Base-by-base conservation (phyloP, 2,329 filamentous ascomycete species). In the Fulvia fulva region DNA sequence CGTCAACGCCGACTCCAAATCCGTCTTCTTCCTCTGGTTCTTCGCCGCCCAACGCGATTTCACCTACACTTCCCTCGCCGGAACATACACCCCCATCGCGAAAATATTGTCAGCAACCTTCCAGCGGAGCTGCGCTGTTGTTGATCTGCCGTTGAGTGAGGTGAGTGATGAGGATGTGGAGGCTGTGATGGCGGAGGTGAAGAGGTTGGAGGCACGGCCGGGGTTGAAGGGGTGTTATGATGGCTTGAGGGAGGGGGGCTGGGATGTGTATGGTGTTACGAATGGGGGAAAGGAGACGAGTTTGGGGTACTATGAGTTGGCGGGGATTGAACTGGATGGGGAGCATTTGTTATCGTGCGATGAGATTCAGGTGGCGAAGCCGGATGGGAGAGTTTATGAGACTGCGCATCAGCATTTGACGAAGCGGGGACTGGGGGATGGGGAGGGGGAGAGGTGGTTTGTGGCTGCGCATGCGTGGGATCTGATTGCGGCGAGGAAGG, bases 21-120 rank as follows among this genome's bases (percentile, higher is more conserved):
- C 64, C 19, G 62, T 70, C 57, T 68, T 66, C 63, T 69, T 68
- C 63, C 51, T 54, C 56, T 70, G 68, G 68, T 70, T 70, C 59
- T 69, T 64, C 58, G 67, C 68, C 26, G 68, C 68, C 16, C 68
- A 70, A 50, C 57, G 68, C 11, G 68, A 70, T 53, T 70, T 69
- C 64, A 69, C 68, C 47, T 70, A 70, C 59, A 64, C 63, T 23
- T 67, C 67, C 23, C 41, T 70, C 6, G 54, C 43, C 9, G 67
- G 65, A 5, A 56, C 58, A 21, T 70, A 70, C 61, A 68, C 63
- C 12, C 67, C 68, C 49, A 69, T 70, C 37, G 67, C 67, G 0
- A 51, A 63, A 25, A 63, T 70, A 51, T 61, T 70, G 22, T 65
- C 65, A 58, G 21, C 55, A 11, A 70, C 68, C 0, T 65, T 70